A percentile compares a stretch with the other conserved stretches of the same genome.
These are phyloP conservation scores for Cryptococcus jaspeensis DNA, from an alignment of 1,284 basidiomycete genomes.

Conservation along the genomic window DNA sequence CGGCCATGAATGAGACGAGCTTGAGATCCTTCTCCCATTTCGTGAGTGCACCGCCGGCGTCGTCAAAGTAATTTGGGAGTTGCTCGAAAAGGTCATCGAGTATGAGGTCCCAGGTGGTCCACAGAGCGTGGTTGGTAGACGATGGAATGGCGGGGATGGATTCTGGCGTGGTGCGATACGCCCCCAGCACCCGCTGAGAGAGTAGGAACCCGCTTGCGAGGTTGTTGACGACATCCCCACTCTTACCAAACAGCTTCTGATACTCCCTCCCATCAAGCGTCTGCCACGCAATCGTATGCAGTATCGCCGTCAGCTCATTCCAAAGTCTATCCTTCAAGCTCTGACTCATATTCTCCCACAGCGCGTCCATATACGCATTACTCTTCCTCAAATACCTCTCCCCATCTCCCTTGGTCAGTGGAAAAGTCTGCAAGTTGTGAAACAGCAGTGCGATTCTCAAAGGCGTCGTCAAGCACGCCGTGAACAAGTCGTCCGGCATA, in stretches of 20 bases:
- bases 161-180: conserved; percentile 29
- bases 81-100: conserved; percentile 44
- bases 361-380: conserved; percentile 24
- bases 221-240: conserved; percentile 28
- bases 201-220: conserved; percentile 36
- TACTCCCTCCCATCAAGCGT: conserved; percentile 25
- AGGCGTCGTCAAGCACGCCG: conserved; percentile 35
- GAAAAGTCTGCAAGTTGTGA: conserved; percentile 38
- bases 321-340: conserved; percentile 28
- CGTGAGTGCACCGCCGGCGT: background rate
- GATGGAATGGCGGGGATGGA: conserved; percentile 33
- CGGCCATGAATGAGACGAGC: conserved; percentile 41
- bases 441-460: conserved; percentile 30
- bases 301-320: conserved; percentile 32
- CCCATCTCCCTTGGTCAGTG: conserved; percentile 22
- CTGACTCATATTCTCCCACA: conserved; percentile 28
- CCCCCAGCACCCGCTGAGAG: conserved; percentile 31
- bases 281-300: conserved; percentile 43
- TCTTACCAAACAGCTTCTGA: conserved; percentile 32
- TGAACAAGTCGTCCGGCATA: conserved; percentile 41
- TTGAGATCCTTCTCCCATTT: conserved; percentile 29
- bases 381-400: conserved; percentile 13
- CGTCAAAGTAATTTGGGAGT: conserved; percentile 32
- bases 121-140: conserved; percentile 28
- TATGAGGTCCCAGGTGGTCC: conserved; percentile 42